These are phyloP conservation scores for Teunomyces barrocoloradensis DNA, from an alignment of 805 yeast genomes.

Conservation along the genomic window DNA sequence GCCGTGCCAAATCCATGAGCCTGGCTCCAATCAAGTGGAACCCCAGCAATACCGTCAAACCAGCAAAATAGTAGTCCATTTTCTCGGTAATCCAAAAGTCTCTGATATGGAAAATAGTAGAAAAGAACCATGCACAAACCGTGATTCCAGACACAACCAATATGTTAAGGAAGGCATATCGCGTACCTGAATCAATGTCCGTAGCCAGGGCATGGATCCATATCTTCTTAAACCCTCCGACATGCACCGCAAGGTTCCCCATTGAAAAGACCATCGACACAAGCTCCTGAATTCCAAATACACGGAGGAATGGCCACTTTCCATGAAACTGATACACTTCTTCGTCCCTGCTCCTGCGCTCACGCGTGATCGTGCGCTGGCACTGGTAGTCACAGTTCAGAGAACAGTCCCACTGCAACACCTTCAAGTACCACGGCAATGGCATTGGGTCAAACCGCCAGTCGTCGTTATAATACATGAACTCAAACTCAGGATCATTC, in stretches of 20 bases:
- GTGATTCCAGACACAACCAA: conserved; percentile 59
- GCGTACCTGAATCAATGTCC: neutral
- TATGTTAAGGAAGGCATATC: conserved; percentile 26
- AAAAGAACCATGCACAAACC: conserved; percentile 84
- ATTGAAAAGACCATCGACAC: conserved; percentile 79
- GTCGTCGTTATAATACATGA: conserved; percentile 26
- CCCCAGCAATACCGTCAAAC: conserved; percentile 78
- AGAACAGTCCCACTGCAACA: conserved; percentile 40
- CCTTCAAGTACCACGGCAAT: conserved; percentile 38
- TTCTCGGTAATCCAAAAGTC: conserved; percentile 79
- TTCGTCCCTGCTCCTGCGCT: conserved; percentile 45
- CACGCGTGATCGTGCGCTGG: conserved; percentile 68
- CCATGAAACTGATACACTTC: conserved; percentile 88
- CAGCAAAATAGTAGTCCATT: conserved; percentile 90
- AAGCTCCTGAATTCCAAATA: conserved; percentile 81
- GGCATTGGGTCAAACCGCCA: conserved; percentile 39
- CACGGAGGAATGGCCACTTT: conserved; percentile 89
- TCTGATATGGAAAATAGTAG: conserved; percentile 83
- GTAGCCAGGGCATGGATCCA: neutral
- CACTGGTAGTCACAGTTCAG: conserved; percentile 92
- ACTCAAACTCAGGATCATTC: conserved; percentile 15
- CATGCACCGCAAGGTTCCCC: conserved; percentile 35
- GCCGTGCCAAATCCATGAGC: conserved; percentile 54
- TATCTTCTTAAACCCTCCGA: conserved; percentile 15
- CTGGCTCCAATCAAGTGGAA: conserved; percentile 67